Evolutionary conservation across 192 early-diverging fungal genomes (phyloP).

Genomic region (Piromyces finnis): DNA sequence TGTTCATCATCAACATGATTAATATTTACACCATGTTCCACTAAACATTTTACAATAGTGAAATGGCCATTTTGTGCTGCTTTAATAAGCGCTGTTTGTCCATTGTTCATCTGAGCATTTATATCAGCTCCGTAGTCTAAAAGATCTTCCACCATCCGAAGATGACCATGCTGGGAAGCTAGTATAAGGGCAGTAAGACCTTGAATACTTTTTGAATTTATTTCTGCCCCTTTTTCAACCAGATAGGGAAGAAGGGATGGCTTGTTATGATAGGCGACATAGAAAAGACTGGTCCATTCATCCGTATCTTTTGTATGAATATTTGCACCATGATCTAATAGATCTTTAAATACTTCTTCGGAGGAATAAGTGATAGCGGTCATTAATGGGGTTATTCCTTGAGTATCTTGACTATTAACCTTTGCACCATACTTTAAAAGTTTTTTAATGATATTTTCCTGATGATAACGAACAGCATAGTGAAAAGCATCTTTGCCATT

Average conservation of each 20-base stretch:
- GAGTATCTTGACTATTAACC: not conserved
- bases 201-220: not conserved
- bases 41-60: not conserved
- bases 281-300: too few relatives aligned
- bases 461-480: not conserved
- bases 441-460: not conserved
- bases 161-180: not conserved
- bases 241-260: too few relatives aligned
- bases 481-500: not conserved
- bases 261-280: too few relatives aligned
- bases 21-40: not conserved
- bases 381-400: not conserved
- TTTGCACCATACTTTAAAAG: not conserved
- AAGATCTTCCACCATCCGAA: not conserved
- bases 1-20: not conserved
- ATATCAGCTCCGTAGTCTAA: not conserved
- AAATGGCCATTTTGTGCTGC: not conserved
- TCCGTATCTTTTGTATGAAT: too few relatives aligned
- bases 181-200: not conserved
- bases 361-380: not conserved
- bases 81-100: not conserved
- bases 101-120: not conserved
- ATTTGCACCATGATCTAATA: too few relatives aligned
- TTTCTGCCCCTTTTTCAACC: not conserved
- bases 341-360: too few relatives aligned